Percentiles rank a stretch among this genome's conserved stretches.
phyloP scores from a whole-genome alignment of 768 basidiomycete genomes.

The Leccinellum rugosiceps region DNA sequence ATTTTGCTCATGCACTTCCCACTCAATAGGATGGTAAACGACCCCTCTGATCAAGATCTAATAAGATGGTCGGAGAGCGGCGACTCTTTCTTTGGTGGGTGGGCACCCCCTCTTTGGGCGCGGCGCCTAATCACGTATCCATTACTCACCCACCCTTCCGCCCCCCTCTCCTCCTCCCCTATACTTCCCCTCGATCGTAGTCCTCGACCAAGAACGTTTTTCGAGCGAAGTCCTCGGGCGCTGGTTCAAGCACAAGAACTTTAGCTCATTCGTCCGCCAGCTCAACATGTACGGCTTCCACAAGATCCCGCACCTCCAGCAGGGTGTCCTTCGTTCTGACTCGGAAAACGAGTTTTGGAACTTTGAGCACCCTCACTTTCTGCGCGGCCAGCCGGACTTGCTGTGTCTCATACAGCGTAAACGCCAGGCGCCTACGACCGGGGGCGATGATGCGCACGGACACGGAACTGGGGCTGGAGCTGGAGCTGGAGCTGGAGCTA shows the following conservation, averaged over 20 bases:
- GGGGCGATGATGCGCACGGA: constrained; percentile 32
- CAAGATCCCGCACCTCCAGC: constrained; percentile 94
- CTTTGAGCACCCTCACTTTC: constrained; percentile 89
- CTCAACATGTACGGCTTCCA: constrained; percentile 97
- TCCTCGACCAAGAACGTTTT: constrained; percentile 89
- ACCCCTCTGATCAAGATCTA: constrained; percentile 73
- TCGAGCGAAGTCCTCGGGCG: constrained; percentile 84
- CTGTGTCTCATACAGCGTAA: constrained; percentile 88
- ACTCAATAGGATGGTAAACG: constrained; percentile 80
- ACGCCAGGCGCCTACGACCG: constrained; percentile 42
- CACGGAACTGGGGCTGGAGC: background rate
- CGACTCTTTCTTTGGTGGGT: constrained; percentile 95
- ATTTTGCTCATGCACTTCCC: constrained; percentile 5
- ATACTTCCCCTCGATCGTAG: constrained; percentile 36
- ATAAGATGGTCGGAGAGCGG: constrained; percentile 92
- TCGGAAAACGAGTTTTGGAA: constrained; percentile 84
- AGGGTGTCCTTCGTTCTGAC: constrained; percentile 86
- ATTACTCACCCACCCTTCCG: background rate
- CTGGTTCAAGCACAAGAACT: constrained; percentile 98
- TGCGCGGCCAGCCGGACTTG: constrained; percentile 83
- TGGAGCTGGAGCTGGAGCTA: background rate
- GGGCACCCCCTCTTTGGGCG: constrained; percentile 7
- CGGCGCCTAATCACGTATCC: background rate
- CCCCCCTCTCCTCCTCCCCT: background rate
- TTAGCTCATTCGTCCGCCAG: constrained; percentile 92